These are phyloP conservation scores for Cardamine resedifolia DNA, from an alignment of 345 rosid genomes.

Conservation along the genomic window DNA sequence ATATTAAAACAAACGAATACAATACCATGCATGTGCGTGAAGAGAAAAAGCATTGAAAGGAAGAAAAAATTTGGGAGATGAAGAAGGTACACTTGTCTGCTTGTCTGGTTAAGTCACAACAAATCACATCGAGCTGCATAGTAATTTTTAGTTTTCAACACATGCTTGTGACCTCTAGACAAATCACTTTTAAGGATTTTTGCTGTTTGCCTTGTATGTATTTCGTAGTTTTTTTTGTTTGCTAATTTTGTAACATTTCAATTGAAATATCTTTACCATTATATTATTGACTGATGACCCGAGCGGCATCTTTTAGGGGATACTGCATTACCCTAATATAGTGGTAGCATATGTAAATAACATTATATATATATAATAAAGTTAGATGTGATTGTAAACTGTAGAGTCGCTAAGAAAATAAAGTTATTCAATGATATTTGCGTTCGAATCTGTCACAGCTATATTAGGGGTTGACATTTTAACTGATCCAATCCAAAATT, in stretches of 20 bases:
- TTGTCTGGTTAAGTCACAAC: constrained; percentile 35
- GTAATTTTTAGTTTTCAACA: not conserved
- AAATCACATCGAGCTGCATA: constrained; percentile 40
- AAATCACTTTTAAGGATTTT: not conserved
- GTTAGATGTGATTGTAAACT: too few relatives aligned
- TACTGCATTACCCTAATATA: not conserved
- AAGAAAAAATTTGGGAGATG: constrained; percentile 14
- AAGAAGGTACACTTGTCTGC: constrained; percentile 31
- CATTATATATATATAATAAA: too few relatives aligned
- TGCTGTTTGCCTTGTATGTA: constrained; percentile 7
- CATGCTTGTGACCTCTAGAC: constrained; percentile 30
- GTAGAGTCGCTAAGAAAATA: not conserved
- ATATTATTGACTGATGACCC: constrained; percentile 13
- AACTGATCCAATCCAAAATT: too few relatives aligned
- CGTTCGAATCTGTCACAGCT: too few relatives aligned
- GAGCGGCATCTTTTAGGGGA: not conserved
- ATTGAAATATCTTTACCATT: not conserved
- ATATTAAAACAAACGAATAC: not conserved
- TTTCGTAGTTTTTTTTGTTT: constrained; percentile 4
- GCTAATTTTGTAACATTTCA: not conserved
- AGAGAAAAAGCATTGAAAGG: constrained; percentile 8
- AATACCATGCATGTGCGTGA: constrained; percentile 23
- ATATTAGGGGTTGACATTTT: too few relatives aligned
- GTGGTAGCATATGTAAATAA: not conserved
- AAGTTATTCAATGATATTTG: not conserved